Conservation (phyloP, 176 grass and related monocot species). For the Phragmites australis region DNA sequence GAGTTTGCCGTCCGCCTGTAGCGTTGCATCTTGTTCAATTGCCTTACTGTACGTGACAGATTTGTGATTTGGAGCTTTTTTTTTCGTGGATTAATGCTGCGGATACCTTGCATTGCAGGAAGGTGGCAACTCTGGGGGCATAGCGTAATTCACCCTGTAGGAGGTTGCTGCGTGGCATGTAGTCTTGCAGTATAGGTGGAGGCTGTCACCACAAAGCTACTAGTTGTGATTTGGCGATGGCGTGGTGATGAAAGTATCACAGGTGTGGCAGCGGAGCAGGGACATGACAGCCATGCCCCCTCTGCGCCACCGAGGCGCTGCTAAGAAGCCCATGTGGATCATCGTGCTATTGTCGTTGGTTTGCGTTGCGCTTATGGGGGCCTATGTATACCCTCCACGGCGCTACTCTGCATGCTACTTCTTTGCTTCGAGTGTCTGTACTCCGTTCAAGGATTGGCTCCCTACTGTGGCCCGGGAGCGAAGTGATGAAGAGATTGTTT, state of each 20-base stretch:
- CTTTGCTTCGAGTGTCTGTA: constrained; percentile 83
- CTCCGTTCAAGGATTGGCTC: constrained; percentile 87
- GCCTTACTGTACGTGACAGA: not conserved
- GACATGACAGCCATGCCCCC: constrained; percentile 64
- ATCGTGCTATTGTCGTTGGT: constrained; percentile 74
- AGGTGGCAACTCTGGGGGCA: constrained; percentile 15
- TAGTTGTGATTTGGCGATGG: constrained; percentile 31
- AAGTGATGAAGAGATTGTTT: constrained; percentile 76
- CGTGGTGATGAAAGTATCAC: constrained; percentile 63
- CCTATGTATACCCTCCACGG: constrained; percentile 80
- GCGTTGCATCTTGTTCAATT: not conserved
- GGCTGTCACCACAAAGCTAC: constrained; percentile 21
- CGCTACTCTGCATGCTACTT: constrained; percentile 91
- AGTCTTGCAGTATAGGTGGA: constrained; percentile 24
- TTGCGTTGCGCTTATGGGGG: constrained; percentile 67
- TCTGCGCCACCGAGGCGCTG: constrained; percentile 50
- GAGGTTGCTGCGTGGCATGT: constrained; percentile 34
- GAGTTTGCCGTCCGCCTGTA: not conserved
- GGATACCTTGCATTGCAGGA: constrained; percentile 47
- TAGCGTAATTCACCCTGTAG: constrained; percentile 8
- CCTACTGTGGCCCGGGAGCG: constrained; percentile 56
- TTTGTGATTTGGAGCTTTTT: not conserved
- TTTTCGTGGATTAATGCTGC: constrained; percentile 27
- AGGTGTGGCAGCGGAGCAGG: constrained; percentile 58
- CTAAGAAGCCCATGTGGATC: constrained; percentile 89